A percentile compares a stretch with the other conserved stretches of the same genome.
Evolutionary conservation across 192 early-diverging fungal species (phyloP).

Genomic region (Coemansia sp.): DNA sequence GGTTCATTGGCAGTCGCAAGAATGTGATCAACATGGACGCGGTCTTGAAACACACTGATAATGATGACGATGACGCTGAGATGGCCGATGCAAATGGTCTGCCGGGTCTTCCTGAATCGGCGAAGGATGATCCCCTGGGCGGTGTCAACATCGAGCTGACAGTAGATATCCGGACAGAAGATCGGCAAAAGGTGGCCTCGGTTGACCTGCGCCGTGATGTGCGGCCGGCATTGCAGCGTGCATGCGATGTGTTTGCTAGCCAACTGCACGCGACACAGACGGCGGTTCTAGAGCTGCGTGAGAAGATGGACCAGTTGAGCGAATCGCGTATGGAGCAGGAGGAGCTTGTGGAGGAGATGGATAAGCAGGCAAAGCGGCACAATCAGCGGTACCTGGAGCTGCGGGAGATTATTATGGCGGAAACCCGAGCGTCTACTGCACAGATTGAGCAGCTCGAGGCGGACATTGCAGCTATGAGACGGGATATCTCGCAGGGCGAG

Average conservation of each 20-base stretch:
- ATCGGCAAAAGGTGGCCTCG: conserved; percentile 36
- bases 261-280: conserved; percentile 43
- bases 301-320: conserved; percentile 41
- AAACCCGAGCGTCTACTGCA: conserved; percentile 28
- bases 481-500: conserved; percentile 42
- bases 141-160: conserved; percentile 39
- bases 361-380: conserved; percentile 41
- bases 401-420: conserved; percentile 35
- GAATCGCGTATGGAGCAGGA: conserved; percentile 46
- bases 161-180: conserved; percentile 33
- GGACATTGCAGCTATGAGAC: conserved; percentile 46
- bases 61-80: conserved; percentile 6
- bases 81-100: conserved; percentile 6
- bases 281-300: conserved; percentile 33
- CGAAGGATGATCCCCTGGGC: conserved; percentile 34
- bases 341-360: conserved; percentile 44
- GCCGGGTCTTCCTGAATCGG: conserved; percentile 12
- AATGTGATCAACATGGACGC: conserved; percentile 3
- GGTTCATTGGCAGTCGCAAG: conserved; percentile 35
- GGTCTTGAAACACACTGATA: background rate
- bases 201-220: conserved; percentile 45
- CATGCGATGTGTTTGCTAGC: conserved; percentile 45
- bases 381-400: conserved; percentile 46
- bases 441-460: conserved; percentile 51
- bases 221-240: conserved; percentile 40